Conservation (phyloP, 2,329 filamentous ascomycete species). For the Aureobasidium sp. region DNA sequence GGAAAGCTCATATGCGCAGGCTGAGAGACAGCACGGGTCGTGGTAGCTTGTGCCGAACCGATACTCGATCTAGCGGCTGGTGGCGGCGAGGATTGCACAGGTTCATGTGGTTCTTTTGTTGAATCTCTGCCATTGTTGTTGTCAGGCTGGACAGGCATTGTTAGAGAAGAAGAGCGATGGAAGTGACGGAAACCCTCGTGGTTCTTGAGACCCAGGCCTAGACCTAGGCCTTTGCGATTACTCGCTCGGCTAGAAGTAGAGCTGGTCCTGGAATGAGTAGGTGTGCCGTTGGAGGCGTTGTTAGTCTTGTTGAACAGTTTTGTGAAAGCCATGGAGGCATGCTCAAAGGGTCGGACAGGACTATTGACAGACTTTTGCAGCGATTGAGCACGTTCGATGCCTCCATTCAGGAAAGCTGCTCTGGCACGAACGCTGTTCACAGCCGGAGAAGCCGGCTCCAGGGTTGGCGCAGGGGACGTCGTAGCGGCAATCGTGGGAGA, state of each 20-base stretch:
- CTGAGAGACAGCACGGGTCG: background rate
- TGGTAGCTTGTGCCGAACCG: background rate
- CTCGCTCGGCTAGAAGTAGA: constrained; percentile 12
- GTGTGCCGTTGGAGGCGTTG: constrained; percentile 21
- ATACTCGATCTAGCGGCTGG: background rate
- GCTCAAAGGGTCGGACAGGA: constrained; percentile 33
- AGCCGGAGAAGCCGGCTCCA: background rate
- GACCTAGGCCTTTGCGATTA: background rate
- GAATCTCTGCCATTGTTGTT: background rate
- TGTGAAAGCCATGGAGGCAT: constrained; percentile 33
- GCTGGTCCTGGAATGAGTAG: constrained; percentile 13
- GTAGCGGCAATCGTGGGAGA: background rate
- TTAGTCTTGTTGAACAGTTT: constrained; percentile 30
- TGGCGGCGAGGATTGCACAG: background rate
- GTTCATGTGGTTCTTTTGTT: background rate
- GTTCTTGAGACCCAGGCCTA: constrained; percentile 2
- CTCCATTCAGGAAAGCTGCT: constrained; percentile 17
- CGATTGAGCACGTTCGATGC: constrained; percentile 19
- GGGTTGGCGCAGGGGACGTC: background rate
- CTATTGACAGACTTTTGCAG: constrained; percentile 27
- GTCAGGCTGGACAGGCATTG: background rate
- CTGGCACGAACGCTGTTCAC: constrained; percentile 14
- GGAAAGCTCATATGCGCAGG: background rate
- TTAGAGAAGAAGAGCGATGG: constrained; percentile 3
- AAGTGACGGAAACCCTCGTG: constrained; percentile 13